These are phyloP conservation scores for Colletotrichum salicis DNA, from an alignment of 2,329 filamentous ascomycete species.

Conservation along the genomic window DNA sequence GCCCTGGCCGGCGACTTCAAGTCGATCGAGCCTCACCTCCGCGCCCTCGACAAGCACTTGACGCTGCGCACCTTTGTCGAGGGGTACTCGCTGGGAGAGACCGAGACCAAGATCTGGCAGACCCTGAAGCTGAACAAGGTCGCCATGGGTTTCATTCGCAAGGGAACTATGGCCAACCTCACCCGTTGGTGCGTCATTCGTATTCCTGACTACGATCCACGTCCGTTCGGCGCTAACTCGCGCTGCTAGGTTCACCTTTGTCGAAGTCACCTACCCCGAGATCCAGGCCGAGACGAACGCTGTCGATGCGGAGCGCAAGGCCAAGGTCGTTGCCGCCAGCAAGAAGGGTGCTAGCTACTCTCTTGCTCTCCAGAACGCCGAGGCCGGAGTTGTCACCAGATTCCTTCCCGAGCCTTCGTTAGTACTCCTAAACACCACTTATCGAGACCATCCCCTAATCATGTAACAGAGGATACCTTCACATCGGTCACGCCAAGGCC, in stretches of 20 bases:
- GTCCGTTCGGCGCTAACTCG: not conserved
- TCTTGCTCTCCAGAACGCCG: conserved; percentile 84
- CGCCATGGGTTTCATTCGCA: conserved; percentile 83
- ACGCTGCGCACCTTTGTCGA: conserved; percentile 87
- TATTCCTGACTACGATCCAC: not conserved
- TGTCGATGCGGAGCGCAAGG: conserved; percentile 74
- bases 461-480: conserved; percentile 65
- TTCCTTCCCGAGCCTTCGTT: conserved; percentile 95
- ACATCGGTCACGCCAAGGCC: conserved; percentile 96
- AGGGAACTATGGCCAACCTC: conserved; percentile 79
- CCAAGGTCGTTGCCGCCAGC: conserved; percentile 74
- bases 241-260: conserved; percentile 72
- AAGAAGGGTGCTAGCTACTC: conserved; percentile 90
- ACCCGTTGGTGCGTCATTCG: conserved; percentile 70
- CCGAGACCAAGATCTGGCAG: conserved; percentile 86
- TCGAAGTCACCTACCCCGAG: conserved; percentile 85
- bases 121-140: conserved; percentile 85
- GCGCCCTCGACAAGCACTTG: conserved; percentile 86
- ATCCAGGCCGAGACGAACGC: conserved; percentile 76
- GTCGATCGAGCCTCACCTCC: conserved; percentile 77
- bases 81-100: conserved; percentile 80
- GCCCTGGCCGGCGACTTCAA: conserved; percentile 79
- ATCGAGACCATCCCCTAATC: not conserved
- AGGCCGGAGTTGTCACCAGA: conserved; percentile 88
- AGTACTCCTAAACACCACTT: not conserved